Evolutionary conservation across 2,329 filamentous ascomycete genomes (phyloP).

Genomic region (Neofusicoccum kwambonambiense): DNA sequence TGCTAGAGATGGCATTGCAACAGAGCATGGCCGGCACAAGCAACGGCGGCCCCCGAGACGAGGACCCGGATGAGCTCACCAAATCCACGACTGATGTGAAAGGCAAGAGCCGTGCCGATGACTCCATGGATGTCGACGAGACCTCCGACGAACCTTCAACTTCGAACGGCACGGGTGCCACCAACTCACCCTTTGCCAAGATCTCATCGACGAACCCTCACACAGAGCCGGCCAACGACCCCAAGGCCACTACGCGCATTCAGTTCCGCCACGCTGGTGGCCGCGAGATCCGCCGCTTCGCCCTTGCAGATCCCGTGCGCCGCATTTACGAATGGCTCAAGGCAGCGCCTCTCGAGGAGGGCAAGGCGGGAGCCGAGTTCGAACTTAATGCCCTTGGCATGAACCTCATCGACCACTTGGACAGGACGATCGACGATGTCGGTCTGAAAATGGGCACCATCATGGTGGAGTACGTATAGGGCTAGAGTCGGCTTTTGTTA

Average conservation of each 20-base stretch:
- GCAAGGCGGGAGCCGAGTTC: constrained; percentile 75
- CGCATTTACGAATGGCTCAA: constrained; percentile 97
- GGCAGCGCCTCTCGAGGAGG: constrained; percentile 78
- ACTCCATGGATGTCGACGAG: constrained; percentile 30
- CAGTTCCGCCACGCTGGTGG: constrained; percentile 87
- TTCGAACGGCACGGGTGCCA: constrained; percentile 31
- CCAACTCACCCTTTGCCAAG: constrained; percentile 58
- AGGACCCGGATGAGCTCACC: constrained; percentile 87
- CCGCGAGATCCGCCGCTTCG: constrained; percentile 84
- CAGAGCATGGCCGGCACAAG: constrained; percentile 71
- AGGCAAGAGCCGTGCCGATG: constrained; percentile 51
- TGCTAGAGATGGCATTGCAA: constrained; percentile 89
- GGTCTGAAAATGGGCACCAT: constrained; percentile 90
- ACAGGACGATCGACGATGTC: constrained; percentile 73
- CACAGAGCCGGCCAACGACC: constrained; percentile 70
- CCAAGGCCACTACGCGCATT: constrained; percentile 76
- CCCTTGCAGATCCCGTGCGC: constrained; percentile 70
- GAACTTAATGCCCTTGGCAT: constrained; percentile 86
- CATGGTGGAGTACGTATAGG: constrained; percentile 76
- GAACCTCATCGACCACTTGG: constrained; percentile 75
- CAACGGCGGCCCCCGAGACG: constrained; percentile 54
- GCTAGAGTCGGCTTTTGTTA: neutral
- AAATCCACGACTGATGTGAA: constrained; percentile 56
- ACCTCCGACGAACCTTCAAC: constrained; percentile 24
- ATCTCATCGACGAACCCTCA: constrained; percentile 76